Conservation (phyloP, 768 basidiomycete species). For the Russula ochroleuca region DNA sequence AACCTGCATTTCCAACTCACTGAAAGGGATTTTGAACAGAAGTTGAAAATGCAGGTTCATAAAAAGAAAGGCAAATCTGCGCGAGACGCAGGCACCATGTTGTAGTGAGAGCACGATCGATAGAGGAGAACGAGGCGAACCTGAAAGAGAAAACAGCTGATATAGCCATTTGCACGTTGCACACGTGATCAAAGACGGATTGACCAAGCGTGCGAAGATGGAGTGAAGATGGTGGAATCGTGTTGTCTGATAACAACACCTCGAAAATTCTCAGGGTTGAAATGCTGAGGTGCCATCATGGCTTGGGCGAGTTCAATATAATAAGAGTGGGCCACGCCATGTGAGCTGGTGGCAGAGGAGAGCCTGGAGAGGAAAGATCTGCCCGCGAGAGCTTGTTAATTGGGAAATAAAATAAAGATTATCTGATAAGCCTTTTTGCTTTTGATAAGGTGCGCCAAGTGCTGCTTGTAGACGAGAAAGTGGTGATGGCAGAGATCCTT, state of each 20-base stretch:
- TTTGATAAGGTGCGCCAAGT: too few relatives aligned
- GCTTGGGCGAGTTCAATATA: not conserved
- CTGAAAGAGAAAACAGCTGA: not conserved
- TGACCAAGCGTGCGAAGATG: not conserved
- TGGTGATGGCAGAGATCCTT: too few relatives aligned
- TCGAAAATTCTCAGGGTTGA: not conserved
- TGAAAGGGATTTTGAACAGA: fast-evolving
- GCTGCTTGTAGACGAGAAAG: too few relatives aligned
- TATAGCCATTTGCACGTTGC: not conserved
- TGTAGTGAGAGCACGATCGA: not conserved
- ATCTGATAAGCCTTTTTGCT: too few relatives aligned
- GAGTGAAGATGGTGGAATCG: not conserved
- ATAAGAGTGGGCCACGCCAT: not conserved
- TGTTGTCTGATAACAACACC: not conserved
- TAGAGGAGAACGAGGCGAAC: not conserved
- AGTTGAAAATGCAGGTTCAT: conserved; percentile 3
- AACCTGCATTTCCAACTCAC: not conserved
- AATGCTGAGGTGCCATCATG: not conserved
- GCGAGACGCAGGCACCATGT: not conserved
- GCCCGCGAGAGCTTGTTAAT: not conserved
- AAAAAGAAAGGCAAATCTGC: conserved; percentile 3
- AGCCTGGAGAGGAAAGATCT: not conserved
- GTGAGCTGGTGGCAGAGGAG: not conserved
- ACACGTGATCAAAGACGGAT: not conserved
- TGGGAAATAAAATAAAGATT: not conserved